Evolutionary conservation across 768 basidiomycete genomes (phyloP).

Genomic region (Collybia sordida): DNA sequence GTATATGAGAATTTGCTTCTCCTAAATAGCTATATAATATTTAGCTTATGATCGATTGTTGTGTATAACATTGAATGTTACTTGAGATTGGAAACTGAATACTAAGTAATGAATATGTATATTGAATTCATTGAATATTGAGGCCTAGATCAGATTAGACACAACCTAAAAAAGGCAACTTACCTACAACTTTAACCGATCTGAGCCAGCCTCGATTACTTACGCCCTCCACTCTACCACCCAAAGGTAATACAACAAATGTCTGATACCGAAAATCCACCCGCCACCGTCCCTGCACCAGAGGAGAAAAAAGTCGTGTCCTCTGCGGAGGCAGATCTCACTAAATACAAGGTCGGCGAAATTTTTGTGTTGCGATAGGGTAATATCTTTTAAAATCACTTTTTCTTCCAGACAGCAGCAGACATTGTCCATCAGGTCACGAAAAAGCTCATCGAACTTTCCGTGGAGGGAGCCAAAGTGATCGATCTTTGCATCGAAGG

Average conservation of each 20-base stretch:
- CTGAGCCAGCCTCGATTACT: not conserved
- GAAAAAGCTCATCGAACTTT: conserved; percentile 78
- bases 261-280: conserved; percentile 59
- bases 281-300: conserved; percentile 26
- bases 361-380: conserved; percentile 1
- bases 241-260: conserved; percentile 32
- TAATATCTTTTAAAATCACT: conserved; percentile 21
- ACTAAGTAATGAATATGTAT: too few species aligned
- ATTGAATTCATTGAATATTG: not conserved
- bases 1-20: not conserved
- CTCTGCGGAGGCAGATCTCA: conserved; percentile 71
- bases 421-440: conserved; percentile 85
- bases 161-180: conserved; percentile 4
- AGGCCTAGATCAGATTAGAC: conserved; percentile 1
- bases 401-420: conserved; percentile 67
- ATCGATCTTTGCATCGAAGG: conserved; percentile 92
- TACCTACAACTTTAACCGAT: not conserved
- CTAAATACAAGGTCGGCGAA: conserved; percentile 79
- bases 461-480: conserved; percentile 80
- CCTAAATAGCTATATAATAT: not conserved
- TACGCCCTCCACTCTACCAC: conserved; percentile 8
- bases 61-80: too few species aligned
- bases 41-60: too few species aligned
- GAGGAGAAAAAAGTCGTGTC: conserved; percentile 53
- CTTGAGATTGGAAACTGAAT: too few species aligned